Evolutionary conservation across 1,284 basidiomycete genomes (phyloP).

Genomic region (Fomes fomentarius): DNA sequence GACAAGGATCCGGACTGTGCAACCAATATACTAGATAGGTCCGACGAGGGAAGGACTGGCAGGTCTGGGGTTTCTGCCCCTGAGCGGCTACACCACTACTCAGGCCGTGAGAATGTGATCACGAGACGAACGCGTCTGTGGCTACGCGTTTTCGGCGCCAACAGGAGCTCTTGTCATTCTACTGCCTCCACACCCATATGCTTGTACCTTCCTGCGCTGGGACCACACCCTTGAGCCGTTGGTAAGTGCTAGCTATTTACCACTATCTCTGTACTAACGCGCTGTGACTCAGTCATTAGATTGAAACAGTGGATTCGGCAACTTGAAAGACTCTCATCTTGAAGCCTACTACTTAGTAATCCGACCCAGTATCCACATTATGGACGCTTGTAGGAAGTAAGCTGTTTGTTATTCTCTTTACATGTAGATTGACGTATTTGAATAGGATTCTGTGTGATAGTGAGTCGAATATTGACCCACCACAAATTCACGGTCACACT

Average conservation of each 20-base stretch:
- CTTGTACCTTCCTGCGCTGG: neutral
- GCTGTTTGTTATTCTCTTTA: neutral
- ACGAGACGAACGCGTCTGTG: constrained; percentile 10
- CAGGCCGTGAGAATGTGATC: constrained; percentile 14
- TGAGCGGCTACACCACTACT: too few species aligned
- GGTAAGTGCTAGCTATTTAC: too few species aligned
- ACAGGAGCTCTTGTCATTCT: neutral
- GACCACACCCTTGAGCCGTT: too few species aligned
- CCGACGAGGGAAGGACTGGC: too few species aligned
- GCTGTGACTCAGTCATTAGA: too few species aligned
- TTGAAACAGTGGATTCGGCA: too few species aligned
- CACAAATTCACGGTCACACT: neutral
- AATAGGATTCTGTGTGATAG: neutral
- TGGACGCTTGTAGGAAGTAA: constrained; percentile 9
- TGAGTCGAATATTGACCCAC: neutral
- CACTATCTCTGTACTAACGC: too few species aligned
- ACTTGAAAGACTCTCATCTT: neutral
- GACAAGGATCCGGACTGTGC: too few species aligned
- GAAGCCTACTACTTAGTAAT: neutral
- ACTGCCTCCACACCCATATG: neutral
- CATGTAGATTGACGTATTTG: neutral
- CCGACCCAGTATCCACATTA: neutral
- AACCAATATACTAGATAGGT: too few species aligned
- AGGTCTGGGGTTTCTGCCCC: too few species aligned
- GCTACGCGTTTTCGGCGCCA: constrained; percentile 13